Conservation (phyloP, 129 eudicot genomes). For the Helianthus tuberosus region DNA sequence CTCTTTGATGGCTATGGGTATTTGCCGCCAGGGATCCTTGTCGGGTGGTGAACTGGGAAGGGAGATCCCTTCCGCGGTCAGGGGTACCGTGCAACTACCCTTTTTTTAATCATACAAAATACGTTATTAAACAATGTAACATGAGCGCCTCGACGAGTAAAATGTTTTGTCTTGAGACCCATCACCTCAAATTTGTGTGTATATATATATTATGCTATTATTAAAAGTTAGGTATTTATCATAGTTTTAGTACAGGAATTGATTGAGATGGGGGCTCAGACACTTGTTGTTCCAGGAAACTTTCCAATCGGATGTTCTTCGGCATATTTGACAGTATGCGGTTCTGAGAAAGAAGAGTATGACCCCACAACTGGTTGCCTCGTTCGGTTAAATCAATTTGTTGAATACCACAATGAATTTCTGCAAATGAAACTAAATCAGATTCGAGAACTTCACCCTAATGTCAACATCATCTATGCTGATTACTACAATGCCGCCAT, state of each 20-base stretch:
- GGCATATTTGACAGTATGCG: slow-evolving; percentile 20
- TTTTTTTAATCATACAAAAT: neutral
- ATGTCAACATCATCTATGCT: slow-evolving; percentile 40
- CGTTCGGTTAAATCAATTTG: slow-evolving; percentile 31
- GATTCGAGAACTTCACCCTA: slow-evolving; percentile 36
- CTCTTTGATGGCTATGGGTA: no score
- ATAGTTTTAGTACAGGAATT: slow-evolving; percentile 32
- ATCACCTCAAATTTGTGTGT: no score
- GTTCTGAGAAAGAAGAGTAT: slow-evolving; percentile 33
- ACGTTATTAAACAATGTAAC: neutral
- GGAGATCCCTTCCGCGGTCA: no score
- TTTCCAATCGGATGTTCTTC: slow-evolving; percentile 53
- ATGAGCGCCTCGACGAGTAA: neutral
- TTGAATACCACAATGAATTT: slow-evolving; percentile 31
- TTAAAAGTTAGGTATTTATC: no score
- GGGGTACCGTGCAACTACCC: no score
- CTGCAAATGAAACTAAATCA: slow-evolving; percentile 25
- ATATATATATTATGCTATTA: no score
- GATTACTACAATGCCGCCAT: slow-evolving; percentile 50
- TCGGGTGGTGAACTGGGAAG: no score
- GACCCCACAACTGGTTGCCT: slow-evolving; percentile 48
- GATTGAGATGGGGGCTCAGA: slow-evolving; percentile 42
- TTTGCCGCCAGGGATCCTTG: no score
- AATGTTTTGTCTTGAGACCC: no score
- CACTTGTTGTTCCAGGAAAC: slow-evolving; percentile 54